phyloP scores from a whole-genome alignment of 176 grass and related monocot genomes.

The Aechmea fasciata region DNA sequence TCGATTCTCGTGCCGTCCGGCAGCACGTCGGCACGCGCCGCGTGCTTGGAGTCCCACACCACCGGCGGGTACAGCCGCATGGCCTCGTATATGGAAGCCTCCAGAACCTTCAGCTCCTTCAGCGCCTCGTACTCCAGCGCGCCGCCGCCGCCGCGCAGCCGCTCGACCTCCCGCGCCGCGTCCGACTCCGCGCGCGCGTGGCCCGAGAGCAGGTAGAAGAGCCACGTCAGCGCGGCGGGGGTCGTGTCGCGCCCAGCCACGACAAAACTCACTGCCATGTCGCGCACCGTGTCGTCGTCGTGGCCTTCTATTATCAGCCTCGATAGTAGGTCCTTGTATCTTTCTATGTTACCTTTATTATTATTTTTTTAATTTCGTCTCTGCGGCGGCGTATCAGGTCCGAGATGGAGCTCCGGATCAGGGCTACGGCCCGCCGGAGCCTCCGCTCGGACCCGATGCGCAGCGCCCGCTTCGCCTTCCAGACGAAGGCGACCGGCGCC shows the following conservation, averaged over 20 bases:
- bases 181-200: constrained; percentile 45
- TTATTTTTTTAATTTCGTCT: constrained; percentile 18
- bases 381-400: constrained; percentile 44
- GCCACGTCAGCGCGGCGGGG: constrained; percentile 79
- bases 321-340: constrained; percentile 54
- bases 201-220: constrained; percentile 75
- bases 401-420: constrained; percentile 49
- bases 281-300: constrained; percentile 58
- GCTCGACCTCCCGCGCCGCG: constrained; percentile 31
- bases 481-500: constrained; percentile 54
- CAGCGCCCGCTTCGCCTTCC: constrained; percentile 73
- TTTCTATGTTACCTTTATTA: not conserved
- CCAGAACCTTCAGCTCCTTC: constrained; percentile 53
- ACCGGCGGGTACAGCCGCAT: constrained; percentile 92
- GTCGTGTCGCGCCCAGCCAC: constrained; percentile 87
- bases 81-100: constrained; percentile 78
- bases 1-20: constrained; percentile 62
- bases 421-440: constrained; percentile 45
- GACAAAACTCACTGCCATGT: constrained; percentile 96
- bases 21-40: constrained; percentile 48
- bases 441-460: constrained; percentile 43
- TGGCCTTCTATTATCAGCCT: constrained; percentile 62
- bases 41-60: constrained; percentile 82
- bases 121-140: constrained; percentile 28
- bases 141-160: too few relatives aligned